A percentile compares a stretch with the other conserved stretches of the same genome.
Conservation (phyloP, 495 filamentous ascomycete species). For the Hypomontagnella monticulosa region DNA sequence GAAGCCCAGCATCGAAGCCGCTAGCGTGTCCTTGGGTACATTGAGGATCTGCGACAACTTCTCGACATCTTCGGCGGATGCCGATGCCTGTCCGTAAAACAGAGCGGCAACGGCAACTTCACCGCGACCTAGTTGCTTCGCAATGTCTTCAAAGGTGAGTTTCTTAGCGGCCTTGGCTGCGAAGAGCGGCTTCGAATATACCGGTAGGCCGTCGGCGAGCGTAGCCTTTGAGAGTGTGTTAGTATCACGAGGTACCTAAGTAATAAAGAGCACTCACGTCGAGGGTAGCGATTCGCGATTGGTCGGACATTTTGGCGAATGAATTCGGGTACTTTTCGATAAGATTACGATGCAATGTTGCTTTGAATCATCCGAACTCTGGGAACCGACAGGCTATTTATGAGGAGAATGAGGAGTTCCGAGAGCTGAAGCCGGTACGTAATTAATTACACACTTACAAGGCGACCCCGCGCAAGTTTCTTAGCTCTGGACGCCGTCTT, state of each 20-base stretch:
- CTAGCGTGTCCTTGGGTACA: conserved; percentile 65
- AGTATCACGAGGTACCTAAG: conserved; percentile 11
- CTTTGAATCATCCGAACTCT: not conserved
- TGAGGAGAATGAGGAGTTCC: conserved; percentile 7
- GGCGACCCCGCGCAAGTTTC: conserved; percentile 38
- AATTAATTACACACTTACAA: conserved; percentile 21
- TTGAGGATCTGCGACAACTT: conserved; percentile 75
- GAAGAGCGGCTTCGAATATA: conserved; percentile 81
- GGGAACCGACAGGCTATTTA: conserved; percentile 11
- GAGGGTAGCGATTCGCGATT: conserved; percentile 46
- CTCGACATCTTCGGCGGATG: conserved; percentile 78
- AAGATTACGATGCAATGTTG: not conserved
- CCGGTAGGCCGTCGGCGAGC: conserved; percentile 65
- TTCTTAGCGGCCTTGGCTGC: conserved; percentile 77
- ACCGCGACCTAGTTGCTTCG: conserved; percentile 75
- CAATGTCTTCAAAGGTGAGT: conserved; percentile 85
- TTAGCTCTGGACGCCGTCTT: conserved; percentile 31
- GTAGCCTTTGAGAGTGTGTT: conserved; percentile 49
- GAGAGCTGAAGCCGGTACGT: conserved; percentile 22
- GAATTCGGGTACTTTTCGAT: conserved; percentile 6
- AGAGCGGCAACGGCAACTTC: conserved; percentile 92
- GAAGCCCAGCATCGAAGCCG: conserved; percentile 74
- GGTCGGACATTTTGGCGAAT: conserved; percentile 45
- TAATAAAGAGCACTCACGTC: conserved; percentile 43
- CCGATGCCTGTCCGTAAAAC: conserved; percentile 92